phyloP scores from a whole-genome alignment of 2,329 filamentous ascomycete genomes.

The Zymoseptoria pseudotritici region DNA sequence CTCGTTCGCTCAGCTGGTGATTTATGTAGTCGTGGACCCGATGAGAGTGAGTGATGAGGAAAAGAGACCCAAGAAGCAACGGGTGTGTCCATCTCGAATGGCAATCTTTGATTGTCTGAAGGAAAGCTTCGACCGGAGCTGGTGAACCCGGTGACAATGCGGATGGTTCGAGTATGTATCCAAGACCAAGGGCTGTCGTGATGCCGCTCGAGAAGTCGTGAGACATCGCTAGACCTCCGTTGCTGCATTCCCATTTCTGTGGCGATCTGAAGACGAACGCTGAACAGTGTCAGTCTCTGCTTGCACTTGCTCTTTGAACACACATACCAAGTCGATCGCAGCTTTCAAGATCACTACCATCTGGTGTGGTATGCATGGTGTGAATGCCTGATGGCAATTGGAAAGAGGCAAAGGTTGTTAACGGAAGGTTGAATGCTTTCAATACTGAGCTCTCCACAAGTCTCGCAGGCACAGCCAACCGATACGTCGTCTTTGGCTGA shows the following conservation, averaged over 20 bases:
- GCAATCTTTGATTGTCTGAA: not conserved
- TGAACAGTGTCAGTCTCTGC: no score
- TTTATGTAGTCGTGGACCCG: constrained; percentile 3
- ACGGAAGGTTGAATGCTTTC: constrained; percentile 5
- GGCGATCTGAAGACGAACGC: constrained; percentile 10
- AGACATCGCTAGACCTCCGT: constrained; percentile 6
- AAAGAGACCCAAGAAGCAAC: constrained; percentile 5
- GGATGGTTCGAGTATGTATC: constrained; percentile 4
- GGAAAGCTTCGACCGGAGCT: not conserved
- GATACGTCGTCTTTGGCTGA: constrained; percentile 4
- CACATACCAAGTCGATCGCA: not conserved
- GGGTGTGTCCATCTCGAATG: constrained; percentile 3
- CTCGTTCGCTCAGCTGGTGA: not conserved
- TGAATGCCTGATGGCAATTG: constrained; percentile 3
- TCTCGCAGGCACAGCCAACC: not conserved
- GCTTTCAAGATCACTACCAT: not conserved
- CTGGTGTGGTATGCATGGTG: constrained; percentile 2
- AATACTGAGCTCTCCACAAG: not conserved
- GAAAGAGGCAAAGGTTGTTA: constrained; percentile 4
- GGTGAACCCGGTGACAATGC: not conserved
- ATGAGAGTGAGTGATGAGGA: constrained; percentile 3
- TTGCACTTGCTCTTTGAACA: no score
- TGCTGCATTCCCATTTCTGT: constrained; percentile 10
- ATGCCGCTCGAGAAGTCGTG: constrained; percentile 8
- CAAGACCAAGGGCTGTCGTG: constrained; percentile 9